Base-by-base conservation (phyloP, 768 basidiomycete species). In the Lactarius psammicola region DNA sequence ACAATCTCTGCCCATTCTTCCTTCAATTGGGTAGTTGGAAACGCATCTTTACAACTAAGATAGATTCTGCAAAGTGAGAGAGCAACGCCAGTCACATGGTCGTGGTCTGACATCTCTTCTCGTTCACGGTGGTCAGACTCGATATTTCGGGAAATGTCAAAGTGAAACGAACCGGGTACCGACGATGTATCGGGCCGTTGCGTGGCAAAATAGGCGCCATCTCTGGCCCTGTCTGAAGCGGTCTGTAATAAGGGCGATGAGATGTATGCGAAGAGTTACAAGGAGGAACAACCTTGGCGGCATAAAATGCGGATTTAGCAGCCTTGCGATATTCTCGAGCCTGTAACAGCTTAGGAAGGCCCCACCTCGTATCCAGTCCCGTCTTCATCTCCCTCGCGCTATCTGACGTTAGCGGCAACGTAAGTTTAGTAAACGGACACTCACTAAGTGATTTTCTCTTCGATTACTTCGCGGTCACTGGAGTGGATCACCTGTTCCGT, bases 21-120 rank as follows among this genome's bases (percentile, higher is more conserved):
- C 36, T 23, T 49, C 28, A 5, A 18, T 26, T 26, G 0, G 33
- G 26, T 17, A 3, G 54, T 23, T 0, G 64, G 64, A 28, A 65
- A 65, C 38, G 60, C 59, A 26, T 65, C 46, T 28, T 51, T 51
- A 34, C 64, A 65, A 44, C 34, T 33, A n/a, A 65, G 54, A 9
- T 51, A 33, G 30, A 42, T 31, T n/a, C 64, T 33, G 17, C 31
- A 57, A 18, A 61, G 46, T 20, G 44, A 4, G 26, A 28, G 44
- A n/a, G 60, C 60, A 4, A 40, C 23, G 11, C 11, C 36, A 1
- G 36, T 34, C 30, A 56, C 59, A 23, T 20, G 53, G 10, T 33
- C 55, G 31, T 30, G 6, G n/a, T 26, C 23, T 4, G 51, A 10
- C 8, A 20, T 26, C 26, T 8, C n/a, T n/a, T n/a, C n/a, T n/a